Percentiles rank a stretch among this genome's conserved stretches.
Evolutionary conservation across 306 rosid genomes (phyloP).

Genomic region (Quercus suber): DNA sequence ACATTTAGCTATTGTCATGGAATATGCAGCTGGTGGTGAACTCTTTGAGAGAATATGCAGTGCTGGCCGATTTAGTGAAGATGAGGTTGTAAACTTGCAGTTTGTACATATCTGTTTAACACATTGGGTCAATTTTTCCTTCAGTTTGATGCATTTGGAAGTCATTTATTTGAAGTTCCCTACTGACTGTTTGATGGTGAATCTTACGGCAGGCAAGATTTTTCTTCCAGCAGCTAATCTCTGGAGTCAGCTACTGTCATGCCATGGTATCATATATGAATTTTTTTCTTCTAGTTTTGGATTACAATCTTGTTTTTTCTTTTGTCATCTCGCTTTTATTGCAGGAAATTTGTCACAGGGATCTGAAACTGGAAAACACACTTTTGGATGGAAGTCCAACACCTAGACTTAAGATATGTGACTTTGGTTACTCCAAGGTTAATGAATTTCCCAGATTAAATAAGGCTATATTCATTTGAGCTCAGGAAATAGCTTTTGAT

Average conservation of each 20-base stretch:
- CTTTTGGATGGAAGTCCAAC: slow-evolving; percentile 83
- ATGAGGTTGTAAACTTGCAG: slow-evolving; percentile 54
- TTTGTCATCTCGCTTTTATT: background rate
- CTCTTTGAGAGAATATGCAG: slow-evolving; percentile 73
- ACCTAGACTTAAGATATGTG: slow-evolving; percentile 87
- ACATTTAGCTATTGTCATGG: slow-evolving; percentile 89
- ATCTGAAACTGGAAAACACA: slow-evolving; percentile 88
- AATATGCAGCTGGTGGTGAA: slow-evolving; percentile 96
- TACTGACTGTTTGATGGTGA: slow-evolving; percentile 1
- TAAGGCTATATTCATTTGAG: background rate
- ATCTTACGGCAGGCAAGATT: slow-evolving; percentile 71
- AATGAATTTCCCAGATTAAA: slow-evolving; percentile 10
- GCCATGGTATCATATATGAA: slow-evolving; percentile 52
- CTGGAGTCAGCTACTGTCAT: slow-evolving; percentile 94
- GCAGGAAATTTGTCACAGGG: slow-evolving; percentile 96
- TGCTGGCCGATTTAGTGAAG: slow-evolving; percentile 89
- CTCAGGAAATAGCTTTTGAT: background rate
- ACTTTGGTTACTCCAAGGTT: slow-evolving; percentile 97
- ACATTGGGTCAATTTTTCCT: background rate
- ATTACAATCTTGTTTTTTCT: background rate
- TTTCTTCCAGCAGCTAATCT: slow-evolving; percentile 97
- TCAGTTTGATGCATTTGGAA: slow-evolving; percentile 6
- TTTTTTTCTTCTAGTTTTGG: background rate
- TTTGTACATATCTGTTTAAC: background rate
- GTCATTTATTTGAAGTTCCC: background rate